Evolutionary conservation across 768 basidiomycete genomes (phyloP), one percentile per base, ranked within the genome.

Genomic region (Tylopilus sp.): DNA sequence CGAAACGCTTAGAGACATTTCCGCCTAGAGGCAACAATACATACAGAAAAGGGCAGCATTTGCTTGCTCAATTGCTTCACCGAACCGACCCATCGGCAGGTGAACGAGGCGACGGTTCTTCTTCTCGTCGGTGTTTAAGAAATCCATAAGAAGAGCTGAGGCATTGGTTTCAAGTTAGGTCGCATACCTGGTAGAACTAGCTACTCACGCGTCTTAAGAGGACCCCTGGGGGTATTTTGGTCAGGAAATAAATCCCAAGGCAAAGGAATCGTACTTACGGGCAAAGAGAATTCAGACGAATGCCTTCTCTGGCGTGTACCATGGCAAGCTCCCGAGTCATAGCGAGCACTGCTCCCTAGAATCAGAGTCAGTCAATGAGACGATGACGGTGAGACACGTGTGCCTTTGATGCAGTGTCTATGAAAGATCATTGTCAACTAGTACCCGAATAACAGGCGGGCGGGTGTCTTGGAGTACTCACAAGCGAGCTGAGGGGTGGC

Each of bases 401-500:
- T 56, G 86, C 89, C 79, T 98, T 98, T 7, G 92, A 95, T 2
- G 95, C 92, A 44, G 95, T 98, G 70, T 97, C 92, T 95, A 47
- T 35, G 47, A 58, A 45, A 17, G 33, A 35, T 35, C 33, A 17
- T 17, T n/a, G n/a, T n/a, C 20, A 26, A 51, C 62, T 47, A 55
- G 36, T 6, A 28, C 44, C 23, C n/a, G 15, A 25, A 22, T 41
- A n/a, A 18, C 6, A 21, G 23, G 44, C 20, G 5, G 21, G 8
- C n/a, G n/a, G 11, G 23, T 6, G 20, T 42, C n/a, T 31, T 31
- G 7, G 20, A 36, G 47, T 30, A 47, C 44, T 63, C 56, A 94
- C 93, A 99, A 48, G 97, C 97, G n/a, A 99, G 73, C 67, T 99
- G 97, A 47, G 97, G 95, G 3, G 97, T 98, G 10, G 97, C 97